These are phyloP conservation scores for Polytrichum commune DNA, from an alignment of 225 moss, liverwort and hornwort species.

Conservation along the genomic window DNA sequence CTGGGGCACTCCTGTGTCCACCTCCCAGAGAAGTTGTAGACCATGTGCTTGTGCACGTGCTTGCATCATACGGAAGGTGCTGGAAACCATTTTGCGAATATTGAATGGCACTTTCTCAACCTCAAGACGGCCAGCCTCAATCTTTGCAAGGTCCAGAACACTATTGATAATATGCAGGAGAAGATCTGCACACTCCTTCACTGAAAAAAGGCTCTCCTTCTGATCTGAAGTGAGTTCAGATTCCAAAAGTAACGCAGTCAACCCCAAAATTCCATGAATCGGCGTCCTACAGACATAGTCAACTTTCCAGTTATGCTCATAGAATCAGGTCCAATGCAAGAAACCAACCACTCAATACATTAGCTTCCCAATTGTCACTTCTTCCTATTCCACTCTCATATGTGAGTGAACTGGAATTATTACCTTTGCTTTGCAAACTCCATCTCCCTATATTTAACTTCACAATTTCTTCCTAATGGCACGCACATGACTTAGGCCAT, in stretches of 20 bases:
- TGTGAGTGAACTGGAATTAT: no score
- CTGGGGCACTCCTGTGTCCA: conserved; percentile 46
- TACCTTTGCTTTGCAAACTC: no score
- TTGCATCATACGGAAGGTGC: conserved; percentile 48
- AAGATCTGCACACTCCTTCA: conserved; percentile 58
- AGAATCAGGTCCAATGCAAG: no score
- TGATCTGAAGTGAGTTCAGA: conserved; percentile 46
- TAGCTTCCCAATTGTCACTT: no score
- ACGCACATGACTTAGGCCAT: no score
- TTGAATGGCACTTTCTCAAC: conserved; percentile 55
- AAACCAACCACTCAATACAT: no score
- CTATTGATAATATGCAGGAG: conserved; percentile 69
- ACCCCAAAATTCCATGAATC: conserved; percentile 66
- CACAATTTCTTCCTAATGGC: no score
- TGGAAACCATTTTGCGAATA: conserved; percentile 45
- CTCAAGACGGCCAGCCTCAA: conserved; percentile 61
- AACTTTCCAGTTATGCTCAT: no score
- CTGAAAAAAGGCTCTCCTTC: conserved; percentile 43
- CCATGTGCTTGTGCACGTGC: conserved; percentile 31
- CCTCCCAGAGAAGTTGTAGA: conserved; percentile 39
- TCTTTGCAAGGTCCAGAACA: conserved; percentile 63
- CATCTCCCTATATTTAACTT: no score
- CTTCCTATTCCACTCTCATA: no score
- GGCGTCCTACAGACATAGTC: conserved; percentile 37
- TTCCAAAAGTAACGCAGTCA: conserved; percentile 51